Evolutionary conservation across 2,329 filamentous ascomycete species (phyloP).

Genomic region (Bipolaris victoriae): DNA sequence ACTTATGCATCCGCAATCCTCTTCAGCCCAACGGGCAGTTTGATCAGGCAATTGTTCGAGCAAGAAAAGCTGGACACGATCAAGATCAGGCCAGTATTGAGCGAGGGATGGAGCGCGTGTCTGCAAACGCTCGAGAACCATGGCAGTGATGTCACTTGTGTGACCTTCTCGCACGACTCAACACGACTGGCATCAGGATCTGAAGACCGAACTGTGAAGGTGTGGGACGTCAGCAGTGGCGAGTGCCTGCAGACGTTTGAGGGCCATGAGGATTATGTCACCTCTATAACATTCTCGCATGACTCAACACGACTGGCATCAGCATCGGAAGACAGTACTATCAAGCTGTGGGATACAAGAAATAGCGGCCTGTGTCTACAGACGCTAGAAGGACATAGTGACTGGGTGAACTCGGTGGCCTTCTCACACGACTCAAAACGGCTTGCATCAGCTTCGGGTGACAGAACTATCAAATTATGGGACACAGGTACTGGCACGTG

Average conservation of each 20-base stretch:
- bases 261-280: not conserved
- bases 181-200: not conserved
- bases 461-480: not conserved
- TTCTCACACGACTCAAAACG: not conserved
- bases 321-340: conserved; percentile 23
- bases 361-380: too few relatives aligned
- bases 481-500: not conserved
- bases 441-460: not conserved
- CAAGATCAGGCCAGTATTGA: not conserved
- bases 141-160: not conserved
- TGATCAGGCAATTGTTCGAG: not conserved
- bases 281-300: not conserved
- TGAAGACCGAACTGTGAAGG: not conserved
- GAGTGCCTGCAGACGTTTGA: not conserved
- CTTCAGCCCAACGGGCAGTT: not conserved
- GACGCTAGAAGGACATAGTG: not conserved
- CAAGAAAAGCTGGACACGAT: not conserved
- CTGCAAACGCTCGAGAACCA: not conserved
- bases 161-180: not conserved
- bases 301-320: conserved; percentile 8
- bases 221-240: not conserved
- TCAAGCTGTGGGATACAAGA: conserved; percentile 12
- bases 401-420: not conserved
- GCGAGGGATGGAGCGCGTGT: not conserved
- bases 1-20: not conserved